Percentiles rank a stretch among this genome's conserved stretches.
These are phyloP conservation scores for Microthlaspi erraticum DNA, from an alignment of 345 rosid genomes.

Conservation along the genomic window DNA sequence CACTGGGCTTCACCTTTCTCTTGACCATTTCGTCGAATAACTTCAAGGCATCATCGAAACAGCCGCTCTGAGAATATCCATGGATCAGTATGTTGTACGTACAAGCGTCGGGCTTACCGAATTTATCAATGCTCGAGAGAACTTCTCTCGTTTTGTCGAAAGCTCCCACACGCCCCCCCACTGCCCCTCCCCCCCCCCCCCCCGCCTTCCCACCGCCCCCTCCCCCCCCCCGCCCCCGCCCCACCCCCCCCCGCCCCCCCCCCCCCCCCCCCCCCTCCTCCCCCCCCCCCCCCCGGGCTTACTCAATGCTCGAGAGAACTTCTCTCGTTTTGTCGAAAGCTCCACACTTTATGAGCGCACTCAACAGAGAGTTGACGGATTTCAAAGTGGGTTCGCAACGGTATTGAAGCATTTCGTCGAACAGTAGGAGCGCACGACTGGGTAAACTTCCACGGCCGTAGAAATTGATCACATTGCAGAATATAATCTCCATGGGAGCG, in stretches of 20 bases:
- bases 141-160: conserved; percentile 52
- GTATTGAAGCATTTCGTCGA: conserved; percentile 69
- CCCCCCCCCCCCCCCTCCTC: no score
- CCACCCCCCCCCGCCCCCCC: no score
- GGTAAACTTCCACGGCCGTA: conserved; percentile 62
- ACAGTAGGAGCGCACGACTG: conserved; percentile 56
- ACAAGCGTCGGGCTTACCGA: conserved; percentile 63
- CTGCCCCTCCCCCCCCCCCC: no score
- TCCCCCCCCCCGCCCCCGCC: no score
- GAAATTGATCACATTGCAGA: no score
- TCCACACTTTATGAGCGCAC: conserved; percentile 55
- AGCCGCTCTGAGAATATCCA: conserved; percentile 44
- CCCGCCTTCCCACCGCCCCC: no score
- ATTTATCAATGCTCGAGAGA: conserved; percentile 39
- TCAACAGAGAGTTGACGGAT: conserved; percentile 66
- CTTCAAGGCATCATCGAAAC: conserved; percentile 55
- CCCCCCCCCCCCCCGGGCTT: no score
- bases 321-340: conserved; percentile 54
- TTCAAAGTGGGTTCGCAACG: conserved; percentile 61
- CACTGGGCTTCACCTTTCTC: conserved; percentile 55
- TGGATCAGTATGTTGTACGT: no score
- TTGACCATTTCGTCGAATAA: conserved; percentile 70
- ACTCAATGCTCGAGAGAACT: conserved; percentile 45
- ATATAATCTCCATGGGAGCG: no score
- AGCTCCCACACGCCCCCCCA: no score